Evolutionary conservation across 2,329 filamentous ascomycete genomes (phyloP).

Genomic region (Mycosphaerella arachidis): DNA sequence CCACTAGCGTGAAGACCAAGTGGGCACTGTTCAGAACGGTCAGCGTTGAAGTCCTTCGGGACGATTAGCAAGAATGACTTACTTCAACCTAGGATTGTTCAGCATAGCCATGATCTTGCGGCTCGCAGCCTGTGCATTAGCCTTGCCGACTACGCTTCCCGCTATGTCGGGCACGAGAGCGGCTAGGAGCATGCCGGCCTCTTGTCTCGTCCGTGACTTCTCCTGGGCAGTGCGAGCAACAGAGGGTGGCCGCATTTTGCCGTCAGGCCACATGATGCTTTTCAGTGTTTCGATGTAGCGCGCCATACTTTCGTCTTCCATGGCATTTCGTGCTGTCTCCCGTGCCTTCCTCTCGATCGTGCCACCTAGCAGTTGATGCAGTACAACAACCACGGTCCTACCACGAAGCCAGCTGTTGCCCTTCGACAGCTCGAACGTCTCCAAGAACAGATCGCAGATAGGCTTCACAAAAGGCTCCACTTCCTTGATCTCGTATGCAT

Average conservation of each 20-base stretch:
- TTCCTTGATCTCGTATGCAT: constrained; percentile 85
- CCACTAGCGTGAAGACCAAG: constrained; percentile 47
- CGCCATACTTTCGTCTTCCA: constrained; percentile 74
- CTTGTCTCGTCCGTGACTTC: constrained; percentile 73
- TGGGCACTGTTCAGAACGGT: constrained; percentile 40
- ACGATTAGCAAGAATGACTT: constrained; percentile 38
- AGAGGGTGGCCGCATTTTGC: constrained; percentile 47
- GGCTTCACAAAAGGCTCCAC: constrained; percentile 95
- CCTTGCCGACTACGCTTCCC: constrained; percentile 84
- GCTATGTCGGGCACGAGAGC: constrained; percentile 88
- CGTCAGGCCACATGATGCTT: constrained; percentile 77
- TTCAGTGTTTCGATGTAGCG: constrained; percentile 70
- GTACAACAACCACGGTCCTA: constrained; percentile 87
- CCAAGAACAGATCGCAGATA: constrained; percentile 95
- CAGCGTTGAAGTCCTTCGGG: constrained; percentile 14
- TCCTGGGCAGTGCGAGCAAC: constrained; percentile 63
- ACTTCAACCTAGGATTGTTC: constrained; percentile 90
- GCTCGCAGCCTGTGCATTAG: constrained; percentile 86
- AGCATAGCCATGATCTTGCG: constrained; percentile 83
- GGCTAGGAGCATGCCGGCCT: constrained; percentile 83
- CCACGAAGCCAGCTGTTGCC: constrained; percentile 97
- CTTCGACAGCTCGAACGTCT: constrained; percentile 88
- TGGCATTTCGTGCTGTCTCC: constrained; percentile 68
- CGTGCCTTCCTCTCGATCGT: constrained; percentile 95
- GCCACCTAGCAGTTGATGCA: constrained; percentile 91